phyloP scores from a whole-genome alignment of 108 stramenopile genomes.

The Cylindrotheca fusiformis region DNA sequence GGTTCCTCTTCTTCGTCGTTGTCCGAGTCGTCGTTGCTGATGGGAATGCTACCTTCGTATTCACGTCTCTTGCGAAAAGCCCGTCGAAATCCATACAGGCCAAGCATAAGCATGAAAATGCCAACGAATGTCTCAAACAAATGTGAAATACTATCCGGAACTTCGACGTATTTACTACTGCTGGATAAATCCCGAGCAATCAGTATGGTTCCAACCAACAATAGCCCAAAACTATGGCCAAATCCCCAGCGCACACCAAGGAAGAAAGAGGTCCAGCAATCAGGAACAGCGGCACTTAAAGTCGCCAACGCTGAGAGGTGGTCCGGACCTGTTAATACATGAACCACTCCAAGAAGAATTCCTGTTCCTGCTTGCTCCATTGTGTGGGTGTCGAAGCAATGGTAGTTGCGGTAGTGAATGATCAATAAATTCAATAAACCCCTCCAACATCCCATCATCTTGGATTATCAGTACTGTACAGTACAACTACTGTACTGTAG shows the following conservation, averaged over 20 bases:
- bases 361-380: too few species aligned
- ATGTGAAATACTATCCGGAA: constrained; percentile 32
- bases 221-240: constrained; percentile 58
- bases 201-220: constrained; percentile 55
- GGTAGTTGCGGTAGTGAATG: too few species aligned
- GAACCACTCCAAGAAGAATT: constrained; percentile 54
- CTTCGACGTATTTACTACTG: constrained; percentile 19
- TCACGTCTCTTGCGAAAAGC: constrained; percentile 23
- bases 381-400: too few species aligned
- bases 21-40: background rate
- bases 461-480: too few species aligned
- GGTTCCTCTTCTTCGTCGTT: constrained; percentile 2
- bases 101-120: constrained; percentile 63
- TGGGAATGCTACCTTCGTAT: background rate
- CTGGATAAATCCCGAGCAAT: constrained; percentile 21
- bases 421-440: too few species aligned
- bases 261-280: constrained; percentile 27
- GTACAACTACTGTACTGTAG: too few species aligned
- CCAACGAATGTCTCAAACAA: constrained; percentile 62
- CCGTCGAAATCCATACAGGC: constrained; percentile 44
- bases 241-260: constrained; percentile 72
- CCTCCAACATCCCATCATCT: too few species aligned
- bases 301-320: constrained; percentile 77
- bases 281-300: constrained; percentile 37
- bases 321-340: constrained; percentile 80